A percentile compares a stretch with the other conserved stretches of the same genome.
Evolutionary conservation across 305 asterid species (phyloP).

Genomic region (Caryopteris hybrid): DNA sequence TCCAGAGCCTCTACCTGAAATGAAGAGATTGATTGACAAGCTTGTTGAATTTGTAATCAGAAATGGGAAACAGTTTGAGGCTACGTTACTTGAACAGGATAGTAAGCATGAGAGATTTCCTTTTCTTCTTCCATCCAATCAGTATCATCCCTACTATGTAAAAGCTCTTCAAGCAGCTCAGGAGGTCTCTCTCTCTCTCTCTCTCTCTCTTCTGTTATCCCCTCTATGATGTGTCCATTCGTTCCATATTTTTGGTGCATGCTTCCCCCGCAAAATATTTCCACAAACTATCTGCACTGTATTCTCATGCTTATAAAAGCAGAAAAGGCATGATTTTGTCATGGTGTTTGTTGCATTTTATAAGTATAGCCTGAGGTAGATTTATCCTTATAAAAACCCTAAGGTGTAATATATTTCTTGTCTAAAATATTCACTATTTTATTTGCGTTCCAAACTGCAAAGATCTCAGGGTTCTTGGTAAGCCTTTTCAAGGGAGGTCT

Average conservation of each 20-base stretch:
- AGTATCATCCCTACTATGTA: constrained; percentile 71
- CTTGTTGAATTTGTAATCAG: constrained; percentile 67
- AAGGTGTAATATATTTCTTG: not conserved
- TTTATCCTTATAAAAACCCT: not conserved
- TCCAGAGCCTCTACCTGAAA: constrained; percentile 77
- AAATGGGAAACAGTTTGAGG: constrained; percentile 85
- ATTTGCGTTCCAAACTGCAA: not conserved
- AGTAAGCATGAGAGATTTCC: constrained; percentile 62
- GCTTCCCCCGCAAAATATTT: not conserved
- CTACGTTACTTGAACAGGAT: constrained; percentile 75
- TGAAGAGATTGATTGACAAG: constrained; percentile 68
- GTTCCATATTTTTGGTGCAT: not conserved
- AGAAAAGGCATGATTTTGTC: not conserved
- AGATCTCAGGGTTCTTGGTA: not conserved
- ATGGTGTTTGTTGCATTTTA: not conserved
- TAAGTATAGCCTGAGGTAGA: not conserved
- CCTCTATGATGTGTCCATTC: not conserved
- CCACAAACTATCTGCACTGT: not conserved
- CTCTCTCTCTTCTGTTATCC: not conserved
- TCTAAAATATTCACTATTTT: not conserved
- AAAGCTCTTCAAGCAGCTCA: constrained; percentile 57
- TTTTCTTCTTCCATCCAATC: constrained; percentile 75
- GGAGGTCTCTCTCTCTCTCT: constrained; percentile 41
- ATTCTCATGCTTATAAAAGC: not conserved
- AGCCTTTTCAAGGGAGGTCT: not conserved